Base-by-base conservation (phyloP, 2,329 filamentous ascomycete species). In the Sarocladium kiliense region DNA sequence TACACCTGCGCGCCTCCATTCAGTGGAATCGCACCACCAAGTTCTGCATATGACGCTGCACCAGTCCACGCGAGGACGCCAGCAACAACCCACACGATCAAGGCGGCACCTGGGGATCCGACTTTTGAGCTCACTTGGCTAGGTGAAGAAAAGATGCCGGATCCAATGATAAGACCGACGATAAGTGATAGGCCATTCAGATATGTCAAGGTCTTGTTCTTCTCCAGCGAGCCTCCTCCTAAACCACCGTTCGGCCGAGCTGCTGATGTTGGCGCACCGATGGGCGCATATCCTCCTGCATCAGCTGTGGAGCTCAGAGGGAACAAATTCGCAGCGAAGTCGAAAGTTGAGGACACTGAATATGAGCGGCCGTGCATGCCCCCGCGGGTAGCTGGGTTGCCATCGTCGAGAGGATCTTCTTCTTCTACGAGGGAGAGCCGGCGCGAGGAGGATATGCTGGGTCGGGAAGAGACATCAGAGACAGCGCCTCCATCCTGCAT, bases 31-130 rank as follows among this genome's bases (percentile, higher is more conserved):
- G 94, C 92, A 39, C 94, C 93, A 57, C 94, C 94, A 4, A 99
- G 79, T 74, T 99, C 94, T 3, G 94, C 94, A 72, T 96, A 99
- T 63, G 91, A 96, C 23, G 92, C 88, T 0, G 91, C 93, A 10
- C 94, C 93, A 0, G 94, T 99, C 93, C 94, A 99, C 1, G 93
- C 93, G 58, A 99, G 76, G 19, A 97, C 67, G n/a, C 93, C 93
- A 2, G 93, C 92, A 41, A 97, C 84, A 1, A 85, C 78, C 93
- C 93, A 99, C 3, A 97, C 86, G n/a, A 97, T 80, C 53, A 99
- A 75, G 1, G 92, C 86, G 16, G 92, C 93, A 51, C 92, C 94
- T 0, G 92, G 90, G 26, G 92, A 97, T 10, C 93, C 94, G 34
- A 90, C 91, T 68, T 95, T 95, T 55, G 82, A 82, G 71, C 94